A percentile compares a stretch with the other conserved stretches of the same genome.
These are phyloP conservation scores for Dipteronia dyeriana DNA, from an alignment of 345 rosid species.

Conservation along the genomic window DNA sequence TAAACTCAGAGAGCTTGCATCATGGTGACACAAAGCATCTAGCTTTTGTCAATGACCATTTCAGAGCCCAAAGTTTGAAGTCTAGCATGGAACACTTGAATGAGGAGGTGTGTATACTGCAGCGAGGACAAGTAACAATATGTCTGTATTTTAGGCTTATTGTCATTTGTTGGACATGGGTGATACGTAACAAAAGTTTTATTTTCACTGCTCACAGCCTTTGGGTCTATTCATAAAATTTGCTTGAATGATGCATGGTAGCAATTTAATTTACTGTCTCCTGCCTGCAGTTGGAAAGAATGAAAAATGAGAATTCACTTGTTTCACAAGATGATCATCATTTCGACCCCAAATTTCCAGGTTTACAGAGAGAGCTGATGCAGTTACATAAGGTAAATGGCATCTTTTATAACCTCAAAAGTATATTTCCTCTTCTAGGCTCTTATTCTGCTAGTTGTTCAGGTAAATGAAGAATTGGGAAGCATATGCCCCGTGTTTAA, in stretches of 20 bases:
- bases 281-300: slow-evolving; percentile 71
- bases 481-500: slow-evolving; percentile 65
- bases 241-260: background rate
- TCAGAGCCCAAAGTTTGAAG: slow-evolving; percentile 68
- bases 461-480: slow-evolving; percentile 90
- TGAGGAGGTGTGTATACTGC: slow-evolving; percentile 62
- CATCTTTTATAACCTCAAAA: slow-evolving; percentile 13
- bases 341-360: slow-evolving; percentile 57
- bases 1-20: slow-evolving; percentile 37
- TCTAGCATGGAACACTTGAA: slow-evolving; percentile 90
- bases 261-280: slow-evolving; percentile 22
- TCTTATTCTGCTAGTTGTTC: slow-evolving; percentile 28
- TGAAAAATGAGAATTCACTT: slow-evolving; percentile 89
- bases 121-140: slow-evolving; percentile 11
- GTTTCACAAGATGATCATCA: slow-evolving; percentile 50
- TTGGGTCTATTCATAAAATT: slow-evolving; percentile 1
- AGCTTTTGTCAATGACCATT: slow-evolving; percentile 52
- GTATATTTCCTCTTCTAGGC: slow-evolving; percentile 8
- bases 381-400: slow-evolving; percentile 67
- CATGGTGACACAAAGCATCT: slow-evolving; percentile 47
- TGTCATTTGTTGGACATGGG: slow-evolving; percentile 13
- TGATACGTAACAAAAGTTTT: background rate
- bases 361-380: slow-evolving; percentile 60
- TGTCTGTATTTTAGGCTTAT: background rate
- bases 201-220: background rate